These are phyloP conservation scores for Onygenales sp. DNA, from an alignment of 2,329 filamentous ascomycete genomes.

Conservation along the genomic window DNA sequence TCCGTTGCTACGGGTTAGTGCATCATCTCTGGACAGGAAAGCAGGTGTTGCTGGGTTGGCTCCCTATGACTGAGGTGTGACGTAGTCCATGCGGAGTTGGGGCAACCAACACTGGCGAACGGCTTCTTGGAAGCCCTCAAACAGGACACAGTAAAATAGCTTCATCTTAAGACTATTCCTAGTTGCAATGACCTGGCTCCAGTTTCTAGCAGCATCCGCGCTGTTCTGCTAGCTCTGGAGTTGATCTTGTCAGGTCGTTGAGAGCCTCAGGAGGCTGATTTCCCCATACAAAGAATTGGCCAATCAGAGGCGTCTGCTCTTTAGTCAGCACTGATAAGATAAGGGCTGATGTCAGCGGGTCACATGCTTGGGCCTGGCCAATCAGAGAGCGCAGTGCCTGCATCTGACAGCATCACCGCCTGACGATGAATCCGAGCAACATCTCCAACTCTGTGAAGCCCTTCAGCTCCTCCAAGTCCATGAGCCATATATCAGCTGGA, in stretches of 20 bases:
- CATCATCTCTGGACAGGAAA: neutral
- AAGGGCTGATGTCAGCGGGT: neutral
- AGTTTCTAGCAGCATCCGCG: too few species aligned
- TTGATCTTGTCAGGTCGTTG: too few species aligned
- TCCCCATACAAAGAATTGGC: too few species aligned
- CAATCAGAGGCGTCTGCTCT: too few species aligned
- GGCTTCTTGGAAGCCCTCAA: neutral
- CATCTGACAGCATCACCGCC: neutral
- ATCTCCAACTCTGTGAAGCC: neutral
- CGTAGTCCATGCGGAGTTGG: neutral
- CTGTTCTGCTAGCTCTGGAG: too few species aligned
- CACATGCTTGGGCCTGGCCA: neutral
- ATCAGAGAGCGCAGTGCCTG: neutral
- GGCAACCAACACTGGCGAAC: neutral
- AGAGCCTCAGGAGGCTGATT: too few species aligned
- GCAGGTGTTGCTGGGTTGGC: neutral
- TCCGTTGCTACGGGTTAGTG: neutral
- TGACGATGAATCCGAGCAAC: neutral
- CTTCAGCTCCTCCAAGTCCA: neutral
- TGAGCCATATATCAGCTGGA: neutral
- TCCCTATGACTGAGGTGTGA: conserved; percentile 3
- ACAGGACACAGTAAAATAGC: too few species aligned
- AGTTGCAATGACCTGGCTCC: too few species aligned
- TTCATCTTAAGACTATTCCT: too few species aligned
- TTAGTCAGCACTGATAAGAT: neutral